Conservation (phyloP, 495 filamentous ascomycete genomes). For the Xylaria nigripes region DNA sequence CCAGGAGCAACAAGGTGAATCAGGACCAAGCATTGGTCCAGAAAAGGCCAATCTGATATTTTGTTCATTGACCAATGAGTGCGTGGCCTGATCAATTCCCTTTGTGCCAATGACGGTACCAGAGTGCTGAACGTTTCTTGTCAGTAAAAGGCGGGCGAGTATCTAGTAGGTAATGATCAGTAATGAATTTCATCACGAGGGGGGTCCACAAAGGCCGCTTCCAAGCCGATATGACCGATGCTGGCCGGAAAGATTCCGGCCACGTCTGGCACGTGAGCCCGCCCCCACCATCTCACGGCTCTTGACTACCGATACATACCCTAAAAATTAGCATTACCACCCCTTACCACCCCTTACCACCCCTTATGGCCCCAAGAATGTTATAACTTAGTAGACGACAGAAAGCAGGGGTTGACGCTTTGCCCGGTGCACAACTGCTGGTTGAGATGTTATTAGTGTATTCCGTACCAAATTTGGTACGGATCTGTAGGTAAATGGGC, state of each 20-base stretch:
- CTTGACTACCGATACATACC: too few species aligned
- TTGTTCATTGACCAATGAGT: not conserved
- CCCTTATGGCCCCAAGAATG: too few species aligned
- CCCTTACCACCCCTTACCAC: too few species aligned
- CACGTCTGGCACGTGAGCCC: conserved; percentile 17
- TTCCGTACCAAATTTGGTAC: too few species aligned
- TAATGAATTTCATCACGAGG: conserved; percentile 1
- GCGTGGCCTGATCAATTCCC: not conserved
- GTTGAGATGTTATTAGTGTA: too few species aligned
- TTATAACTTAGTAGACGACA: too few species aligned
- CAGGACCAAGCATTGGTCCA: not conserved
- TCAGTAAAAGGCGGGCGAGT: conserved; percentile 4
- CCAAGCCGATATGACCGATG: conserved; percentile 15
- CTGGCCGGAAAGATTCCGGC: conserved; percentile 34
- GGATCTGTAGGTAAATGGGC: too few species aligned
- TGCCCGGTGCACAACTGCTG: too few species aligned
- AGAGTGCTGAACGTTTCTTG: not conserved
- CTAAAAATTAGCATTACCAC: too few species aligned
- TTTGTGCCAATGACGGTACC: not conserved
- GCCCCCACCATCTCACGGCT: not conserved
- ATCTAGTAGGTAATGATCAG: conserved; percentile 9
- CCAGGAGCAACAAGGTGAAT: not conserved
- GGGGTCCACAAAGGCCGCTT: conserved; percentile 13
- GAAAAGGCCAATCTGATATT: not conserved
- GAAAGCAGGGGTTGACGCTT: too few species aligned